A percentile compares a stretch with the other conserved stretches of the same genome.
These are phyloP conservation scores for Monosporascus sp. DNA, from an alignment of 2,329 filamentous ascomycete genomes.

Conservation along the genomic window DNA sequence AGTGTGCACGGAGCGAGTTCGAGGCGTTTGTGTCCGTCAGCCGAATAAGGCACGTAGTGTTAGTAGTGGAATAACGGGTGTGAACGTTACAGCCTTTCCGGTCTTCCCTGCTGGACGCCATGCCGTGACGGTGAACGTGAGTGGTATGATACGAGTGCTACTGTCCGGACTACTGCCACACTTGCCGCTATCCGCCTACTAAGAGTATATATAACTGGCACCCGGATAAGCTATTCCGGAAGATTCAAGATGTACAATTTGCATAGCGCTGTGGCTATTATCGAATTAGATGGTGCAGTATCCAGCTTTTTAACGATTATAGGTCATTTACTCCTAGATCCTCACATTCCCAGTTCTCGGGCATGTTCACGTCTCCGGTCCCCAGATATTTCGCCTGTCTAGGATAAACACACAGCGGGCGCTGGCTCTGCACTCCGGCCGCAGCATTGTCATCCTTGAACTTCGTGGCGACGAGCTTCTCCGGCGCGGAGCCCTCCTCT, in stretches of 20 bases:
- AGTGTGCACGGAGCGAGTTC: background rate
- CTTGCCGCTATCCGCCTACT: too few relatives aligned
- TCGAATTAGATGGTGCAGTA: too few relatives aligned
- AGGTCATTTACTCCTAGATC: background rate
- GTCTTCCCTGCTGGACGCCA: background rate
- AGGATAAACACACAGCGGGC: conserved; percentile 16
- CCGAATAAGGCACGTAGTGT: too few relatives aligned
- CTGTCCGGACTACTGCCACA: too few relatives aligned
- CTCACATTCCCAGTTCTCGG: conserved; percentile 11
- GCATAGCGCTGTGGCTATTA: background rate
- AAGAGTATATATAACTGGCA: too few relatives aligned
- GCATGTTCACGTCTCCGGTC: conserved; percentile 8
- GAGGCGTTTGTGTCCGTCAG: too few relatives aligned
- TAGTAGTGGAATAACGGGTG: too few relatives aligned
- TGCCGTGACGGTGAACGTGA: too few relatives aligned
- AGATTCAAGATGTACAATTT: too few relatives aligned
- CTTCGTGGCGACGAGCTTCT: conserved; percentile 31
- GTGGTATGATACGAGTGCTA: too few relatives aligned
- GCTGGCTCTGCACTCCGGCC: conserved; percentile 14
- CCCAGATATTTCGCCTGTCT: conserved; percentile 9
- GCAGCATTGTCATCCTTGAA: conserved; percentile 32
- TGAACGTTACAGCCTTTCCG: background rate
- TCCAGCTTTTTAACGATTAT: too few relatives aligned
- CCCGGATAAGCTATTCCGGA: too few relatives aligned
- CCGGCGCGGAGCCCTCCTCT: conserved; percentile 32